Percentiles rank a stretch among this genome's conserved stretches.
phyloP scores from a whole-genome alignment of 129 eudicot genomes.

The Chrysanthemum lavandulifolium region DNA sequence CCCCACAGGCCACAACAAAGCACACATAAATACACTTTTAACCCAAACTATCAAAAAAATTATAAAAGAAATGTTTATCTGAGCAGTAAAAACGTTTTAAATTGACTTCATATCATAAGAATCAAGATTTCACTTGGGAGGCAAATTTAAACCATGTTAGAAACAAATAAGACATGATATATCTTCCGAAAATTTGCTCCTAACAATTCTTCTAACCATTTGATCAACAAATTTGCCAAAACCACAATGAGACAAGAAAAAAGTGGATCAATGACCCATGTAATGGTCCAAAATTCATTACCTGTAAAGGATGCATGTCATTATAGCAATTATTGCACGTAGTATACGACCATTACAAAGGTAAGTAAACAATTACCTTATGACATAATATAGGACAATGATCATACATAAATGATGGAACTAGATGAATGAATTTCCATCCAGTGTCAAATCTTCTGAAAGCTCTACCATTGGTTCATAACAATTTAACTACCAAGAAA shows the following conservation, averaged over 20 bases:
- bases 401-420: background rate
- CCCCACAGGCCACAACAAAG: too few species aligned
- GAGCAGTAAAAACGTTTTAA: too few species aligned
- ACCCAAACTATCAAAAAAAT: too few species aligned
- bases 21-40: too few species aligned
- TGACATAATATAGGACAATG: background rate
- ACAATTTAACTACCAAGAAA: conserved; percentile 19
- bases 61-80: too few species aligned
- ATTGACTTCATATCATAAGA: too few species aligned
- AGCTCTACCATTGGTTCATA: conserved; percentile 17
- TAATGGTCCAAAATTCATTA: background rate
- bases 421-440: background rate
- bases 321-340: background rate
- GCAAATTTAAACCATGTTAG: too few species aligned
- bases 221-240: too few species aligned
- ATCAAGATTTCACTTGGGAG: too few species aligned
- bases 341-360: background rate
- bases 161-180: too few species aligned
- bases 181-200: too few species aligned
- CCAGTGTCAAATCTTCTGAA: background rate
- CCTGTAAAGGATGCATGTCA: background rate
- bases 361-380: background rate
- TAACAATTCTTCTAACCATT: too few species aligned
- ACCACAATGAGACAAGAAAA: background rate
- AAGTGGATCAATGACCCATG: background rate